Percentiles rank a stretch among this genome's conserved stretches.
These are phyloP conservation scores for Calonectria naviculata DNA, from an alignment of 2,329 filamentous ascomycete species.

Conservation along the genomic window DNA sequence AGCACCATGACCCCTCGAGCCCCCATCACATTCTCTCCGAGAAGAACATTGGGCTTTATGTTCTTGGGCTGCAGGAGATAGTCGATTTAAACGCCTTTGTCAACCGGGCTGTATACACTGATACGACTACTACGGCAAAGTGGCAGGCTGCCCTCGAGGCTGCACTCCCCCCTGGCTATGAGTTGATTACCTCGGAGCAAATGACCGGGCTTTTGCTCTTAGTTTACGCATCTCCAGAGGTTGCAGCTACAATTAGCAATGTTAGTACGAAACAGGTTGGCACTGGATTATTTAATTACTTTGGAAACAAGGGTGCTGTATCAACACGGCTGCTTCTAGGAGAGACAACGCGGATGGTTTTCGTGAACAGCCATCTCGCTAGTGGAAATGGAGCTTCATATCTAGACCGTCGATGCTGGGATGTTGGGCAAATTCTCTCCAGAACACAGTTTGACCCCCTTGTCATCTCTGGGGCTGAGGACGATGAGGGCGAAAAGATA, in stretches of 20 bases:
- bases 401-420: constrained; percentile 90
- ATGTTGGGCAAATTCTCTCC: constrained; percentile 80
- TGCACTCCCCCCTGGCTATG: constrained; percentile 81
- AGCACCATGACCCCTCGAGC: constrained; percentile 45
- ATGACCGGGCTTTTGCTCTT: constrained; percentile 87
- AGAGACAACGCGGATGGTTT: constrained; percentile 88
- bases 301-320: constrained; percentile 96
- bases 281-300: constrained; percentile 90
- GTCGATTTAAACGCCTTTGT: constrained; percentile 87
- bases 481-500: constrained; percentile 76
- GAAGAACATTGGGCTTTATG: constrained; percentile 87
- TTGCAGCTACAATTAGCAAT: constrained; percentile 80
- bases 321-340: constrained; percentile 85
- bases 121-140: constrained; percentile 76
- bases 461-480: constrained; percentile 70
- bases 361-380: constrained; percentile 91
- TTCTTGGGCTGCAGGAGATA: constrained; percentile 91
- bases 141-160: constrained; percentile 84
- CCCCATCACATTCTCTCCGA: constrained; percentile 62
- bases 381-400: constrained; percentile 84
- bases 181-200: constrained; percentile 83
- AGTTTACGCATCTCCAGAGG: constrained; percentile 83
- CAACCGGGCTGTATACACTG: constrained; percentile 72
- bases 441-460: constrained; percentile 85
- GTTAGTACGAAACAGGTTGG: constrained; percentile 87